phyloP scores from a whole-genome alignment of 352 stramenopile genomes.

The Pythium sp. region DNA sequence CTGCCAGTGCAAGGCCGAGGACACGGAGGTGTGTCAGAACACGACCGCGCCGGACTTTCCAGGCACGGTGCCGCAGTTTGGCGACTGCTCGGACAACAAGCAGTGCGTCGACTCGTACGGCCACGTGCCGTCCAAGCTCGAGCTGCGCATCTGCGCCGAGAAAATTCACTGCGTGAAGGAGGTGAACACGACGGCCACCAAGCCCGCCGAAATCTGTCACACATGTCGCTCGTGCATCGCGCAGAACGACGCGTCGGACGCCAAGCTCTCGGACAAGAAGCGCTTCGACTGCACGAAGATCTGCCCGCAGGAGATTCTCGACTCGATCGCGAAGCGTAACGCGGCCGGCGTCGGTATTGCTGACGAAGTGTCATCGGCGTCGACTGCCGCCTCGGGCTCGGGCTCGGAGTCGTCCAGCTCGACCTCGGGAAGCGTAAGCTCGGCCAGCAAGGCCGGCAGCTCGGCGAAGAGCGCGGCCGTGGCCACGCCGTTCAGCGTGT shows the following conservation, averaged over 20 bases:
- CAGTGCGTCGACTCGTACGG: constrained; percentile 64
- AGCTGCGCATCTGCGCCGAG: constrained; percentile 61
- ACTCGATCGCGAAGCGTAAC: constrained; percentile 60
- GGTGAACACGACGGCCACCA: constrained; percentile 57
- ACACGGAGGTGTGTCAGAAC: constrained; percentile 51
- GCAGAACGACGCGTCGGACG: constrained; percentile 62
- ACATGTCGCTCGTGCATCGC: constrained; percentile 80
- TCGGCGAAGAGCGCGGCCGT: constrained; percentile 13
- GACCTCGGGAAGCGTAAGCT: not conserved
- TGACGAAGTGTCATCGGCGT: constrained; percentile 40
- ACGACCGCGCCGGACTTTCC: constrained; percentile 28
- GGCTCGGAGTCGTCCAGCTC: constrained; percentile 18
- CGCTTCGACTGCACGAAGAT: constrained; percentile 79
- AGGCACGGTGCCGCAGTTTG: constrained; percentile 56
- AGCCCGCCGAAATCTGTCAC: constrained; percentile 69
- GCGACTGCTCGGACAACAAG: constrained; percentile 48
- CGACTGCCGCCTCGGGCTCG: constrained; percentile 23
- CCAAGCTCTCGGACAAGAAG: constrained; percentile 46
- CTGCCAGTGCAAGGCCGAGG: constrained; percentile 49
- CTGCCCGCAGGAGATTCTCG: constrained; percentile 62
- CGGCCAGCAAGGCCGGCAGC: constrained; percentile 16
- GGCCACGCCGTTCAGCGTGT: not conserved
- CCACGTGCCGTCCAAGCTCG: constrained; percentile 44
- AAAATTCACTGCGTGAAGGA: constrained; percentile 72
- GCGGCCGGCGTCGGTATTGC: constrained; percentile 51